Evolutionary conservation across 1,284 basidiomycete species (phyloP).

Genomic region (Apiotrichum laibachii): DNA sequence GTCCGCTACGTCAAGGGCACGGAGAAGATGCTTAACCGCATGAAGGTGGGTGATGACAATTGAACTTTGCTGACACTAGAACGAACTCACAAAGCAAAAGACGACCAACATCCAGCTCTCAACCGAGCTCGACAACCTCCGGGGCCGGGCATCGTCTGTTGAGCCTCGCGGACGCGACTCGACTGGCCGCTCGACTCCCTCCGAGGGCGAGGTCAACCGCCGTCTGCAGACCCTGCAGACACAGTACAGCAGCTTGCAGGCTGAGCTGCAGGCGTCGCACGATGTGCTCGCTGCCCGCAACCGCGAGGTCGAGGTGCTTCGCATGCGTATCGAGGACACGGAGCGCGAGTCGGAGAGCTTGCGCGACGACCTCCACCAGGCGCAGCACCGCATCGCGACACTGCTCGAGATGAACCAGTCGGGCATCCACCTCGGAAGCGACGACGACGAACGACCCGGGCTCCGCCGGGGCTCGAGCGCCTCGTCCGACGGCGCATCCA

Average conservation of each 20-base stretch:
- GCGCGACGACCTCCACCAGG: constrained; percentile 68
- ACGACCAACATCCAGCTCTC: constrained; percentile 72
- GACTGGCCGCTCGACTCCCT: constrained; percentile 79
- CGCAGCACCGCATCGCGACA: constrained; percentile 58
- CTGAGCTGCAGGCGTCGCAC: constrained; percentile 72
- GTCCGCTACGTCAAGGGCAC: constrained; percentile 69
- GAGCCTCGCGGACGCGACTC: constrained; percentile 58
- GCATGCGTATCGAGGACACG: constrained; percentile 43
- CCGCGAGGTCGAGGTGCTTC: constrained; percentile 67
- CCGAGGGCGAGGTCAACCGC: constrained; percentile 58
- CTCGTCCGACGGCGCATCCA: constrained; percentile 34
- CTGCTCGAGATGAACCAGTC: constrained; percentile 39
- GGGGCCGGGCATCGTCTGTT: constrained; percentile 60
- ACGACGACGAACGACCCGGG: constrained; percentile 27
- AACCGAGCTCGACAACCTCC: constrained; percentile 68
- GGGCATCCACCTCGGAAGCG: constrained; percentile 28
- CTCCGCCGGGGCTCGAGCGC: constrained; percentile 23
- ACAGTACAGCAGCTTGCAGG: constrained; percentile 70
- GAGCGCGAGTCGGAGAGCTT: constrained; percentile 54
- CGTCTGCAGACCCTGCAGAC: constrained; percentile 68
- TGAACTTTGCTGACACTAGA: constrained; percentile 43
- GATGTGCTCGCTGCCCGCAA: constrained; percentile 67
- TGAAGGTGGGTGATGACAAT: constrained; percentile 60
- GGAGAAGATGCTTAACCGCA: constrained; percentile 96
- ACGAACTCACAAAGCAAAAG: constrained; percentile 87